Percentiles rank a stretch among this genome's conserved stretches.
These are phyloP conservation scores for Isochrysis galbana DNA, from an alignment of 78 protist species.

Conservation along the genomic window DNA sequence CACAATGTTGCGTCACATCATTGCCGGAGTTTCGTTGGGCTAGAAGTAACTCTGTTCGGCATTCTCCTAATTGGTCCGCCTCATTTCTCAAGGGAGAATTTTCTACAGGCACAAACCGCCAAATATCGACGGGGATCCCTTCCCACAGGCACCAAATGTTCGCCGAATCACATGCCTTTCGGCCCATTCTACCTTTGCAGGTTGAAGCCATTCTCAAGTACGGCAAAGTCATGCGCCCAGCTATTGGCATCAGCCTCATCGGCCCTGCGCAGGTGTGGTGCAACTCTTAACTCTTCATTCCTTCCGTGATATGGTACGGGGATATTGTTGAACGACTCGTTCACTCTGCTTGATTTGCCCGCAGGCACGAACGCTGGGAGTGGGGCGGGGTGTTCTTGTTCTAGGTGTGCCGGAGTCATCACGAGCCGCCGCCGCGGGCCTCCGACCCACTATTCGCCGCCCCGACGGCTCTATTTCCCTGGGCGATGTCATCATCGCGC, in stretches of 20 bases:
- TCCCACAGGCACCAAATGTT: background rate
- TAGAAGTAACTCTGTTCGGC: too few species aligned
- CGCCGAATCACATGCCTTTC: background rate
- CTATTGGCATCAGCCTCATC: background rate
- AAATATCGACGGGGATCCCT: too few species aligned
- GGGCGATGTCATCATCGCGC: background rate
- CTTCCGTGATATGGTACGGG: background rate
- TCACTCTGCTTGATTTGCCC: background rate
- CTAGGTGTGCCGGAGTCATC: background rate
- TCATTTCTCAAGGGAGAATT: too few species aligned
- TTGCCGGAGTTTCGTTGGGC: too few species aligned
- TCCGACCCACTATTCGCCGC: background rate
- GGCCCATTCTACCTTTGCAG: background rate
- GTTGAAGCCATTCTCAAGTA: background rate
- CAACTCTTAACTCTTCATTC: background rate
- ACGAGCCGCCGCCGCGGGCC: background rate
- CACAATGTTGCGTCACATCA: background rate
- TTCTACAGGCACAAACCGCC: too few species aligned
- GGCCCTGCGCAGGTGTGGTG: background rate
- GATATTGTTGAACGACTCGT: background rate
- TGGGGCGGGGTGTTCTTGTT: background rate
- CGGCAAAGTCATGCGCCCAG: background rate
- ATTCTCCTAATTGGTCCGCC: too few species aligned
- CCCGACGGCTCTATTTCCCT: background rate
- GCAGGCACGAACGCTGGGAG: background rate